Evolutionary conservation across 176 grass and related monocot species (phyloP).

Genomic region (Phyllostachys edulis): DNA sequence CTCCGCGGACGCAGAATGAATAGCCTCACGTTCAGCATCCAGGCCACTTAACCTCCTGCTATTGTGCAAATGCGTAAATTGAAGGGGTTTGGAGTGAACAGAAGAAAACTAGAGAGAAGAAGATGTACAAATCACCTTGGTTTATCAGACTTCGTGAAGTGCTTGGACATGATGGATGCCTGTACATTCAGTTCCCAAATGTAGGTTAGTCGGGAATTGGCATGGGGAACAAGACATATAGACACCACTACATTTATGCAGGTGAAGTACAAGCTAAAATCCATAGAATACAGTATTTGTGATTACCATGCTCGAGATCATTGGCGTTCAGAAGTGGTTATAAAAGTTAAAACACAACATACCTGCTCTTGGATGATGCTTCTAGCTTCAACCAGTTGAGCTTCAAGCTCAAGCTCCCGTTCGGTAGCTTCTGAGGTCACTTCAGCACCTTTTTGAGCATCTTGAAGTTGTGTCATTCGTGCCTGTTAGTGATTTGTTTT

Average conservation of each 20-base stretch:
- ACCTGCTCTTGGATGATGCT: conserved; percentile 99
- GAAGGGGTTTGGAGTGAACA: neutral
- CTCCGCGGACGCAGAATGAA: conserved; percentile 22
- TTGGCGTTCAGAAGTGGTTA: neutral
- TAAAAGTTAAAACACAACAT: conserved; percentile 9
- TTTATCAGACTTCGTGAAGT: conserved; percentile 86
- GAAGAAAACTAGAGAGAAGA: neutral
- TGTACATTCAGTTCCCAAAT: conserved; percentile 49
- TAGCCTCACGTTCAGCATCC: conserved; percentile 34
- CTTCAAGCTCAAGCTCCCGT: conserved; percentile 97
- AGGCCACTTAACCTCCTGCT: conserved; percentile 51
- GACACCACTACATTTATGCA: neutral
- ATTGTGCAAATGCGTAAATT: neutral
- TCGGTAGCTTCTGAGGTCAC: conserved; percentile 93
- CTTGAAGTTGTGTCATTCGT: conserved; percentile 94
- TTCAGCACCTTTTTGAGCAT: conserved; percentile 98
- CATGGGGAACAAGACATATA: neutral
- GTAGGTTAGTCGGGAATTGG: conserved; percentile 7
- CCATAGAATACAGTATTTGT: conserved; percentile 12
- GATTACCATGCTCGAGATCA: conserved; percentile 15
- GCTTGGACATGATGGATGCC: conserved; percentile 97
- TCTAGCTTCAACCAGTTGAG: conserved; percentile 98
- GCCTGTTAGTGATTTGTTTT: conserved; percentile 44
- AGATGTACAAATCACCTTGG: conserved; percentile 61
- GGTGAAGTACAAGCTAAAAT: conserved; percentile 5